These are phyloP conservation scores for Metarhizium album DNA, from an alignment of 2,329 filamentous ascomycete genomes.

Conservation along the genomic window DNA sequence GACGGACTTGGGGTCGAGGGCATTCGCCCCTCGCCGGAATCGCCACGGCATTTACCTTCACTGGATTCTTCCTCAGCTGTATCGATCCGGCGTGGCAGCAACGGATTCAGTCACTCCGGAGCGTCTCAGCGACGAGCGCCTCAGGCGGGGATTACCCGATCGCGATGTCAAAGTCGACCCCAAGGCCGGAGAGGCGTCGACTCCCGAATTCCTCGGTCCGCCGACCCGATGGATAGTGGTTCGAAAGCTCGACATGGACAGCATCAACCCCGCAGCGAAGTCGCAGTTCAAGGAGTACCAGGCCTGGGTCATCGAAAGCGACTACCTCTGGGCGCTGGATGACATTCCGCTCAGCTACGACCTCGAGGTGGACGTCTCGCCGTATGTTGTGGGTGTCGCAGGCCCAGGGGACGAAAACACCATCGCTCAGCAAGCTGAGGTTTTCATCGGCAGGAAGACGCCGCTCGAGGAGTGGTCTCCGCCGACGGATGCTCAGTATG, in stretches of 20 bases:
- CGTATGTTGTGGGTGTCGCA: slow-evolving; percentile 20
- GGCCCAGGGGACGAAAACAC: slow-evolving; percentile 6
- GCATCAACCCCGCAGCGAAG: slow-evolving; percentile 6
- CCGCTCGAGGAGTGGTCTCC: slow-evolving; percentile 6
- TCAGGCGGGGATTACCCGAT: slow-evolving; percentile 1
- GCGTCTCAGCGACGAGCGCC: neutral
- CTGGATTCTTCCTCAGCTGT: slow-evolving; percentile 28
- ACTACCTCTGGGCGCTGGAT: slow-evolving; percentile 21
- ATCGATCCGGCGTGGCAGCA: slow-evolving; percentile 18
- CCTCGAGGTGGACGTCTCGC: slow-evolving; percentile 28
- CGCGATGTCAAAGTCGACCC: neutral
- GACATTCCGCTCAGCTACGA: slow-evolving; percentile 19
- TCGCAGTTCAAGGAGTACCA: slow-evolving; percentile 4
- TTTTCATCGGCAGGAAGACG: slow-evolving; percentile 28
- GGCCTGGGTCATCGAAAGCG: slow-evolving; percentile 30
- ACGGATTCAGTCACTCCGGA: slow-evolving; percentile 1
- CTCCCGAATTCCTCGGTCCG: slow-evolving; percentile 10
- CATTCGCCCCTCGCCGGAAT: slow-evolving; percentile 11
- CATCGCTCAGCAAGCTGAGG: slow-evolving; percentile 28
- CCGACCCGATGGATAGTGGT: slow-evolving; percentile 29
- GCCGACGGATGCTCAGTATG: neutral
- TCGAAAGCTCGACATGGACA: slow-evolving; percentile 16
- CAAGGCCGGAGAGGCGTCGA: neutral
- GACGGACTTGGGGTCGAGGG: slow-evolving; percentile 21
- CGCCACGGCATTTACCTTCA: slow-evolving; percentile 31